Conservation (phyloP, 305 asterid genomes). For the Fraxinus angustifolia region DNA sequence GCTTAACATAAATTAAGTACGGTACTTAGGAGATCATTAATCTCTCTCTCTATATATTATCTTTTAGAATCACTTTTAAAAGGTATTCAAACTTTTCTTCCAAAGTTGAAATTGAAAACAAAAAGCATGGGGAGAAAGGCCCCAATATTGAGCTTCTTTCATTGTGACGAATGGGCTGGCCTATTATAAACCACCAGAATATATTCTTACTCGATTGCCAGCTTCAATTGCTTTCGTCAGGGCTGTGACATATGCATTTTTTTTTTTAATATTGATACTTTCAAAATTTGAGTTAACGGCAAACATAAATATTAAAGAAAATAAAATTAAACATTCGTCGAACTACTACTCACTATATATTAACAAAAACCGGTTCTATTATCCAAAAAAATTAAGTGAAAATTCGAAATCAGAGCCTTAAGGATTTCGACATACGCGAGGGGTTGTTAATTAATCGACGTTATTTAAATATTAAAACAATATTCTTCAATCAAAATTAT, state of each 20-base stretch:
- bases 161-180: not conserved
- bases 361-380: no score
- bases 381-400: not conserved
- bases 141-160: slow-evolving; percentile 11
- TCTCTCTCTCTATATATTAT: not conserved
- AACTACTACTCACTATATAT: not conserved
- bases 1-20: no score
- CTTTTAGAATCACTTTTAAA: slow-evolving; percentile 16
- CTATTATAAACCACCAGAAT: slow-evolving; percentile 15
- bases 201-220: slow-evolving; percentile 21
- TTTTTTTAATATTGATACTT: not conserved
- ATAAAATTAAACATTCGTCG: no score
- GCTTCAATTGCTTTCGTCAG: slow-evolving; percentile 10
- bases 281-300: not conserved
- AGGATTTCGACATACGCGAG: no score
- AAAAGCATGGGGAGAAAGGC: not conserved
- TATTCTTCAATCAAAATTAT: no score
- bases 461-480: no score
- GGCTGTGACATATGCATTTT: not conserved
- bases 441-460: no score
- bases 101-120: slow-evolving; percentile 5
- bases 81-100: slow-evolving; percentile 25
- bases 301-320: not conserved
- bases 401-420: not conserved
- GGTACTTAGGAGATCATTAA: no score